Base-by-base conservation (phyloP, 1,284 basidiomycete genomes). In the Marasmius fiardii region DNA sequence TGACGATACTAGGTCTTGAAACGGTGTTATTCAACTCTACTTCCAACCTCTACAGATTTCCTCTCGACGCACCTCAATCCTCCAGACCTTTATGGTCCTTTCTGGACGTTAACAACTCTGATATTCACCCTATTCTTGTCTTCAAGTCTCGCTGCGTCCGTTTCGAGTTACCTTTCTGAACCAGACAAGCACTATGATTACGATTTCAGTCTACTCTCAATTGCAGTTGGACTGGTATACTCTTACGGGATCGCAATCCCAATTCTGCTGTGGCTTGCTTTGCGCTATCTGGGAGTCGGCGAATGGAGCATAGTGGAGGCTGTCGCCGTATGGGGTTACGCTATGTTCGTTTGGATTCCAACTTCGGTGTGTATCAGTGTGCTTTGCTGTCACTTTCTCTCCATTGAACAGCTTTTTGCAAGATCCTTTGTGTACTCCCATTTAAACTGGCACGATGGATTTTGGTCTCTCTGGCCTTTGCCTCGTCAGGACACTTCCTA, bases 41-140 rank as follows among this genome's bases (percentile, higher is more conserved):
- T 88, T 20, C 90, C 90, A 6, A 76, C 75, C 48, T 79, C 77
- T 18, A 69, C 76, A 4, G 72, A 75, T 45, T 91, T 84, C 69
- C 76, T 83, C 51, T 76, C 83, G 12, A 76, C 74, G 21, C 79
- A 86, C 60, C 80, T 90, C 51, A 82, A 83, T 44, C 85, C 90
- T 20, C 74, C 81, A 20, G 90, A 92, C 64, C 81, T 92, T 43
- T 92, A 92, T 61, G 94, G 95, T 1, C 93, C 95, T 0, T 97
- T 98, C 75, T 98, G 95, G 95, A 92, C 93, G 0, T 81, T 95
- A 49, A 95, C 93, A 0, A 96, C 94, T 1, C 83, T 97, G 60
- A 90, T 96, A 51, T 92, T 97, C 66, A 80, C 87, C 1, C 83
- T 97, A 54, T 97, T 95, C 75, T 84, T 95, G 56, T 95, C 91